Evolutionary conservation across 768 basidiomycete genomes (phyloP), one percentile per base, ranked within the genome.

Genomic region (Mycena amicta): DNA sequence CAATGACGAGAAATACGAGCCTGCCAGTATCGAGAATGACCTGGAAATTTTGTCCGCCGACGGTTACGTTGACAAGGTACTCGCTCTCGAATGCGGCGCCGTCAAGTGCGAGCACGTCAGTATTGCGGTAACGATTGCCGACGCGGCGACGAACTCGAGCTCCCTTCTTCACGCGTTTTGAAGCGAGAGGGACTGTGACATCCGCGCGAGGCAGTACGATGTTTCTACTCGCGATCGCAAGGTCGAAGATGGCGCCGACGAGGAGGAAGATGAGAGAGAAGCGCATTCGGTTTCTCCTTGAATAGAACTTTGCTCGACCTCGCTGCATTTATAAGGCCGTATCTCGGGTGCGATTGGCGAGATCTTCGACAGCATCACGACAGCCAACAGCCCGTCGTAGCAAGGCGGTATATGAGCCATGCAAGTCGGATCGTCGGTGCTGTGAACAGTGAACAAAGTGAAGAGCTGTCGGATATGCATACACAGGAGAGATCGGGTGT

Each of bases 21-120:
- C 61, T 63, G 20, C 65, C 65, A 5, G 62, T 61, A 40, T 66
- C 65, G 8, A 63, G 28, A 22, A 66, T 66, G 8, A 66, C 54
- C 13, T 50, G 23, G 53, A 66, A 66, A 0, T 47, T 41, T 51
- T 66, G 49, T 2, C 56, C 62, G 22, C 65, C 65, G 18, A 66
- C 39, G 2, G 56, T 66, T 41, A 63, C 52, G 52, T 63, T 66
- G 23, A 56, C 50, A 1, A 66, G 51, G 46, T 66, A 66, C 23
- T 63, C 59, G 18, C 40, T 46, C 26, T 66, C 65, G 39, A 63
- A 58, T 4, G 51, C 41, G 3, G 59, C 56, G 6, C 65, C 62
- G 20, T 40, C 65, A 18, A 66, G 47, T 8, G 22, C 43, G 6
- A 23, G 18, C 11, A 37, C 11, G 18, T 37, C 33, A 8, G 11